phyloP scores from a whole-genome alignment of 768 basidiomycete species.

The Lentinula sp. region DNA sequence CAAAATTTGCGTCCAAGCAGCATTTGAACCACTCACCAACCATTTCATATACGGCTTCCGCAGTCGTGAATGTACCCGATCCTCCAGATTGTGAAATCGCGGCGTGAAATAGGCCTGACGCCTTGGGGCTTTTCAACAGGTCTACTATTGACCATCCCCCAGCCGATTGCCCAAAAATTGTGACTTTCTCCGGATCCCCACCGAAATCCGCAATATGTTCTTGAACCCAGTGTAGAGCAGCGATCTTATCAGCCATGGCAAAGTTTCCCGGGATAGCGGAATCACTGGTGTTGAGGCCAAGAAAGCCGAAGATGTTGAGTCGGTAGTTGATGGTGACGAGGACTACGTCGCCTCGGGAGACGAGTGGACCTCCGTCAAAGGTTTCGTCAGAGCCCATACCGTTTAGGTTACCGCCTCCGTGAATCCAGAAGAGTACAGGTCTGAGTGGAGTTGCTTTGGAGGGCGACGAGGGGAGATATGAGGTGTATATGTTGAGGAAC shows the following conservation, averaged over 20 bases:
- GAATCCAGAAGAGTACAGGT: constrained; percentile 34
- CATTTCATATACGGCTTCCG: constrained; percentile 1
- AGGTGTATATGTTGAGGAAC: constrained; percentile 31
- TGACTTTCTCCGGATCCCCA: constrained; percentile 37
- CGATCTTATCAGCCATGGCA: constrained; percentile 32
- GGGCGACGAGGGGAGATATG: constrained; percentile 21
- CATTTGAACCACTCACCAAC: constrained; percentile 7
- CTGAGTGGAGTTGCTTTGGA: constrained; percentile 17
- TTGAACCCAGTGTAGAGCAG: constrained; percentile 38
- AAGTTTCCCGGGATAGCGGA: constrained; percentile 32
- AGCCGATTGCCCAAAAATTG: constrained; percentile 40
- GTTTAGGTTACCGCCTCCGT: constrained; percentile 30
- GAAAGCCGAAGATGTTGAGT: constrained; percentile 30
- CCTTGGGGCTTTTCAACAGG: constrained; percentile 19
- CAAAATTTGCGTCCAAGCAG: background rate
- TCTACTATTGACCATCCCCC: constrained; percentile 31
- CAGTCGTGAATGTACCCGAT: constrained; percentile 7
- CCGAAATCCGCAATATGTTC: constrained; percentile 39
- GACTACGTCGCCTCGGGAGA: constrained; percentile 31
- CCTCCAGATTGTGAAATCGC: constrained; percentile 21
- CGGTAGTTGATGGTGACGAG: constrained; percentile 36
- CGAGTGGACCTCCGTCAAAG: constrained; percentile 28
- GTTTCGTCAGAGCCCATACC: constrained; percentile 26
- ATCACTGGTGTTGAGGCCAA: constrained; percentile 22
- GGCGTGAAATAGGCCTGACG: constrained; percentile 22